Evolutionary conservation across 768 basidiomycete species (phyloP), one percentile per base, ranked within the genome.

Genomic region (Mycena filopes): DNA sequence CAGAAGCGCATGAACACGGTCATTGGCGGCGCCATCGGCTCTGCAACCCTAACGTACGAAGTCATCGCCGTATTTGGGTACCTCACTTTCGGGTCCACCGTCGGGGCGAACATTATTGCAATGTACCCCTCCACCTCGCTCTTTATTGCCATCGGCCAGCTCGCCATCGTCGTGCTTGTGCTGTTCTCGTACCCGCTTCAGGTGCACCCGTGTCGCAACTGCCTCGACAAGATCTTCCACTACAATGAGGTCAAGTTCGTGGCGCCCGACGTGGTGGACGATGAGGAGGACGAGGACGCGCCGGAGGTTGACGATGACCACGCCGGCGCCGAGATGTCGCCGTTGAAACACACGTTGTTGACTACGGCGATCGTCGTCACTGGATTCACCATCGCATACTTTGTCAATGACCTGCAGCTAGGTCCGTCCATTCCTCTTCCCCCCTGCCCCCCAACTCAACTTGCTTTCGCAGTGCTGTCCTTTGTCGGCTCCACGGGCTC

Each of bases 401-500:
- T 93, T 67, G 87, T 96, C 16, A 86, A 92, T 72, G 84, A 94
- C 75, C 77, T 97, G 67, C 87, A 89, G 72, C 77, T 94, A 76
- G 92, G 94, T 91, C 71, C 70, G 89, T 77, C 26, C 42, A 10
- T 33, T 40, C 20, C 43, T 53, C 20, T 55, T 48, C 60, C 21
- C 11, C 18, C 5, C 38, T n/a, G 25, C 21, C 20, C 6, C 20
- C 25, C 8, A 12, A 10, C 36, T 25, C 33, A 38, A 45, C 42
- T 60, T 54, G 25, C 58, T 36, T 66, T 59, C 55, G 28, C 72
- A 94, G 97, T 99, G 16, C 83, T 99, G 36, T 94, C 95, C 5
- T 98, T 99, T 74, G 97, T 99, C 40, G 98, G 98, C 2, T 91
- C 95, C 25, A 98, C 96, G 1, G 98, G 98, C 15, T 97, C 95